Base-by-base conservation (phyloP, 257 asterid species). In the Coffea eugenioides region DNA sequence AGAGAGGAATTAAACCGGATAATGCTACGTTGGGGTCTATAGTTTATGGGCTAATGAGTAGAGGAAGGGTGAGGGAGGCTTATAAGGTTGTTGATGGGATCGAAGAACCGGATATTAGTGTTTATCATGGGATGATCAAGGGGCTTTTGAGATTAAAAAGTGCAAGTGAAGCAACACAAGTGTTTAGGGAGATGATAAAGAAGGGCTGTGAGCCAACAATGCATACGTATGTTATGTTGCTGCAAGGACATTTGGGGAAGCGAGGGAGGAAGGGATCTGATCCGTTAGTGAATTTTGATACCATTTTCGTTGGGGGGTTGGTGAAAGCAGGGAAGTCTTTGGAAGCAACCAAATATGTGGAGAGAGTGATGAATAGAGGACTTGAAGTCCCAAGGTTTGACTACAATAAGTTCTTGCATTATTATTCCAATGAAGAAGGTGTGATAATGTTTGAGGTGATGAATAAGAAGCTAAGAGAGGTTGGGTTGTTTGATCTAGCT, bases 191-290 rank as follows among this genome's bases (percentile, higher is more conserved):
- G 87, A 95, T 95, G 99, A 88, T 92, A 56, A 84, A 51, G 73
- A 84, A 82, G 59, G 97, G 97, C 27, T 91, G 97, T 64, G 98
- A 93, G 88, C 99, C 98, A 0, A 92, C 84, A 2, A 95, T 95
- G 99, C 98, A 95, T 81, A 95, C 97, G 0, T 95, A 95, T 74
- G 85, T 95, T 45, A 93, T 95, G 98, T 79, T 95, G 83, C 79
- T 95, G 89, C 98, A 95, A 84, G 97, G 97, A 61, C 97, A 95
- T 86, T 68, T 95, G 83, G 99, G 98, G 71, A 95, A 82, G 88
- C 85, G 95, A 77, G 99, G 99, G 83, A 85, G 98, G 80, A 91
- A 86, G 80, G 98, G 97, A 66, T 87, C 86, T 0, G 98, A 95
- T 77, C 99, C 97, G 0, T 84, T 95, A 83, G 95, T 95, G 65